Conservation (phyloP, 805 yeast genomes). For the Lachancea dasiensis region DNA sequence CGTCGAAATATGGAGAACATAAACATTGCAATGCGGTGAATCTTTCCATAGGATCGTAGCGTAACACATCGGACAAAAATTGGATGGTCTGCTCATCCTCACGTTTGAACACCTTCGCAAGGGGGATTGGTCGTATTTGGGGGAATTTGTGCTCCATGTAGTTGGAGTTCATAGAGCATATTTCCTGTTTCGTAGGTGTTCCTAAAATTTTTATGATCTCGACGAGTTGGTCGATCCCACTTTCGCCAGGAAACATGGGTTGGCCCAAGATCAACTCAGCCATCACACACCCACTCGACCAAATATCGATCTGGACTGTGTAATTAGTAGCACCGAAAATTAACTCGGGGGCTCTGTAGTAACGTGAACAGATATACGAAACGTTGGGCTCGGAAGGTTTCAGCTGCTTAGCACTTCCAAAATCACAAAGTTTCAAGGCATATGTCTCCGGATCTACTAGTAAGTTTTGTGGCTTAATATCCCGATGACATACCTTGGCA, state of each 20-base stretch:
- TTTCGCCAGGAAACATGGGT: slow-evolving; percentile 96
- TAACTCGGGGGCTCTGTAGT: slow-evolving; percentile 95
- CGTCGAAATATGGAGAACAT: slow-evolving; percentile 29
- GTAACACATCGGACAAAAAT: slow-evolving; percentile 50
- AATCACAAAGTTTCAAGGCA: slow-evolving; percentile 87
- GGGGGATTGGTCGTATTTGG: slow-evolving; percentile 70
- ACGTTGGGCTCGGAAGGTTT: slow-evolving; percentile 92
- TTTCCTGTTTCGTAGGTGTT: slow-evolving; percentile 89
- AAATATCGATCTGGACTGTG: slow-evolving; percentile 91
- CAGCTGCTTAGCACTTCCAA: slow-evolving; percentile 89
- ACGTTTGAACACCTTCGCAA: slow-evolving; percentile 55
- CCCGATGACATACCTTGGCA: slow-evolving; percentile 85
- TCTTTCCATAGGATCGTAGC: slow-evolving; percentile 65
- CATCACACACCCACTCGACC: slow-evolving; percentile 99
- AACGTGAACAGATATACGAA: slow-evolving; percentile 91
- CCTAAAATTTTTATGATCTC: slow-evolving; percentile 95
- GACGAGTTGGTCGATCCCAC: slow-evolving; percentile 94
- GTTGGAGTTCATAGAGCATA: slow-evolving; percentile 90
- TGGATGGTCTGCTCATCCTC: slow-evolving; percentile 44
- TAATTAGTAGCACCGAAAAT: slow-evolving; percentile 96
- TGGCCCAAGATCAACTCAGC: slow-evolving; percentile 94
- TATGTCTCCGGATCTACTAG: slow-evolving; percentile 82
- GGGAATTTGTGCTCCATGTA: slow-evolving; percentile 98
- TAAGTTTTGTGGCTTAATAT: slow-evolving; percentile 87
- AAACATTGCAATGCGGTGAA: slow-evolving; percentile 43